Evolutionary conservation across 2,329 filamentous ascomycete species (phyloP).

Genomic region (Fusarium aywerte): DNA sequence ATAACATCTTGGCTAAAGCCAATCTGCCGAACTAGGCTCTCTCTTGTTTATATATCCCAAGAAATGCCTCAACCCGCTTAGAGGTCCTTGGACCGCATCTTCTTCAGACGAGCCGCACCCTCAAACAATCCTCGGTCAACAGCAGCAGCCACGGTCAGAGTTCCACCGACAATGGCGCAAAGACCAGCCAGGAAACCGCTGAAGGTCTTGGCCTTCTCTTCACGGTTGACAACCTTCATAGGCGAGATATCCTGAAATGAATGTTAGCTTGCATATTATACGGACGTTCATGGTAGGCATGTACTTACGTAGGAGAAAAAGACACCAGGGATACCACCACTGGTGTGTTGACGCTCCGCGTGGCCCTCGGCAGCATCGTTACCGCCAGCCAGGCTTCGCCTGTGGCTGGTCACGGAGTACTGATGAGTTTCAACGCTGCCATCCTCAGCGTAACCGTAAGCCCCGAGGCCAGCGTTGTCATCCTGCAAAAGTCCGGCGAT

Average conservation of each 20-base stretch:
- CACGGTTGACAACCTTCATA: constrained; percentile 99
- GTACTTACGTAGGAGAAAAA: constrained; percentile 95
- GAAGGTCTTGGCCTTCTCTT: constrained; percentile 89
- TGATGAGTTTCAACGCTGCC: constrained; percentile 97
- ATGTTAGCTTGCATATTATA: constrained; percentile 30
- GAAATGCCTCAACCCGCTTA: constrained; percentile 46
- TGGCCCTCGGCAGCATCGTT: constrained; percentile 88
- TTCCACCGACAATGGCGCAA: constrained; percentile 94
- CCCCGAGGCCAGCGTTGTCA: constrained; percentile 74
- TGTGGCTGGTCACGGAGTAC: constrained; percentile 97
- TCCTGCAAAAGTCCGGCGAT: constrained; percentile 53
- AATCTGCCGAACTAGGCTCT: constrained; percentile 25
- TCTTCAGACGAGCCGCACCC: constrained; percentile 84
- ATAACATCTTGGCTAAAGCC: constrained; percentile 7
- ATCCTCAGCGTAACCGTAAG: constrained; percentile 61
- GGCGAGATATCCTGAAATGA: constrained; percentile 86
- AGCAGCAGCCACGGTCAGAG: constrained; percentile 93
- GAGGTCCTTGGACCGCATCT: constrained; percentile 76
- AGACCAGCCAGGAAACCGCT: constrained; percentile 92
- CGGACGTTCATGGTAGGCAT: background rate
- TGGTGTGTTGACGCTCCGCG: constrained; percentile 88
- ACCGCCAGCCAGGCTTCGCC: constrained; percentile 85
- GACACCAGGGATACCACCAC: constrained; percentile 93
- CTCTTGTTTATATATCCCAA: constrained; percentile 1
- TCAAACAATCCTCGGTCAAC: constrained; percentile 93